These are phyloP conservation scores for Pontederia crassipes DNA, from an alignment of 176 grass and related monocot genomes.

Conservation along the genomic window DNA sequence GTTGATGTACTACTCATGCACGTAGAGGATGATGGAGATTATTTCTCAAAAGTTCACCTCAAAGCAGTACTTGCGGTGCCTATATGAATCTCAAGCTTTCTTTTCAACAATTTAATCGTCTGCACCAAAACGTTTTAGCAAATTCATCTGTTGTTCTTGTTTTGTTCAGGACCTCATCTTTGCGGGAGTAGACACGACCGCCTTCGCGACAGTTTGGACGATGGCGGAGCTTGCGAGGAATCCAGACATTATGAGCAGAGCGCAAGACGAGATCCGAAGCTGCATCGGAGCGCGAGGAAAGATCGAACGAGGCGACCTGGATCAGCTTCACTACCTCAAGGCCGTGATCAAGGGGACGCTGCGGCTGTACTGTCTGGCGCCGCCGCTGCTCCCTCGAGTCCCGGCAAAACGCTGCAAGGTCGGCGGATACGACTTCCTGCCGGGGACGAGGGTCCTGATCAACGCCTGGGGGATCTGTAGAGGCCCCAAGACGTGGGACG, in stretches of 20 bases:
- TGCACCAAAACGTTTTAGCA: no score
- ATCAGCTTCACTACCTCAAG: neutral
- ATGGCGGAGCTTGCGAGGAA: constrained; percentile 10
- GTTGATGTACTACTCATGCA: no score
- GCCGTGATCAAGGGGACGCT: constrained; percentile 1
- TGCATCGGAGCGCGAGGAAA: neutral
- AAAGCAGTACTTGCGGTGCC: no score
- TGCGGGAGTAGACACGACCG: neutral
- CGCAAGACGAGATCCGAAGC: neutral
- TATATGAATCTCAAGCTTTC: no score
- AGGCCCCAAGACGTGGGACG: neutral
- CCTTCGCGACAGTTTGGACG: neutral
- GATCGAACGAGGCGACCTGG: neutral
- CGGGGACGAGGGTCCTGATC: neutral
- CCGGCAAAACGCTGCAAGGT: neutral
- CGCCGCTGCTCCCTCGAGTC: neutral
- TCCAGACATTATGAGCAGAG: neutral
- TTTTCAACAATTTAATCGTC: no score
- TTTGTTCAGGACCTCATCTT: neutral
- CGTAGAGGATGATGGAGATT: no score
- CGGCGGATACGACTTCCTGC: neutral
- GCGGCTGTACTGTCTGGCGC: neutral
- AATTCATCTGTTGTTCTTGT: no score
- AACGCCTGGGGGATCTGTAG: neutral
- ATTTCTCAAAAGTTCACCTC: no score